These are phyloP conservation scores for Porphyridium purpureum DNA, from an alignment of 23 red algal genomes.

Conservation along the genomic window DNA sequence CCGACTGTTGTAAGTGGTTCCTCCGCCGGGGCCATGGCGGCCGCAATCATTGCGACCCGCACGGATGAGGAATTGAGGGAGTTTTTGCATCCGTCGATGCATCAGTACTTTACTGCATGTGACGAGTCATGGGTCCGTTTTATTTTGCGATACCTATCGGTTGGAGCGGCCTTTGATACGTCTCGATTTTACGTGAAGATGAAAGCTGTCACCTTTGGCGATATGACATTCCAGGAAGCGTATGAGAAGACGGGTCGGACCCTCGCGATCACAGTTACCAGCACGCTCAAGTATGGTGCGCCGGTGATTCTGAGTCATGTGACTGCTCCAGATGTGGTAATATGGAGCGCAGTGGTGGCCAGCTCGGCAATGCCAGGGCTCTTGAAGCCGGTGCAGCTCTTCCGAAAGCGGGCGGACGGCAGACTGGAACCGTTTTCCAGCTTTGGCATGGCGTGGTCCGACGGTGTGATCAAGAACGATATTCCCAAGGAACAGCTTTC, in stretches of 20 bases:
- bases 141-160: too few species aligned
- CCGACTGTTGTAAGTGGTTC: constrained; percentile 5
- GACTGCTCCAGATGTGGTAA: constrained; percentile 11
- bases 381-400: constrained; percentile 19
- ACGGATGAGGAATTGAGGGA: constrained; percentile 8
- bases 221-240: constrained; percentile 16
- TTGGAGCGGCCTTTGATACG: too few species aligned
- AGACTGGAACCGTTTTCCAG: constrained; percentile 2
- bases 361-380: constrained; percentile 51
- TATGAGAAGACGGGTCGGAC: constrained; percentile 7
- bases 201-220: too few species aligned
- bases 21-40: constrained; percentile 4
- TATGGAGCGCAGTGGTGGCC: constrained; percentile 17
- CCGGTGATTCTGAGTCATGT: constrained; percentile 7
- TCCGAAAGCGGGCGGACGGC: constrained; percentile 1
- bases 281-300: background rate
- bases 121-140: too few species aligned
- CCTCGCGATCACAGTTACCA: constrained; percentile 4
- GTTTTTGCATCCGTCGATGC: too few species aligned
- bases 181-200: too few species aligned
- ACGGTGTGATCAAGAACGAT: constrained; percentile 8
- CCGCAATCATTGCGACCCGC: constrained; percentile 3
- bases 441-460: constrained; percentile 8
- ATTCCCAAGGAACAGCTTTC: constrained; percentile 8
- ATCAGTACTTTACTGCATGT: too few species aligned